Evolutionary conservation across 2,329 filamentous ascomycete species (phyloP).

Genomic region (Lecanicillium sp.): DNA sequence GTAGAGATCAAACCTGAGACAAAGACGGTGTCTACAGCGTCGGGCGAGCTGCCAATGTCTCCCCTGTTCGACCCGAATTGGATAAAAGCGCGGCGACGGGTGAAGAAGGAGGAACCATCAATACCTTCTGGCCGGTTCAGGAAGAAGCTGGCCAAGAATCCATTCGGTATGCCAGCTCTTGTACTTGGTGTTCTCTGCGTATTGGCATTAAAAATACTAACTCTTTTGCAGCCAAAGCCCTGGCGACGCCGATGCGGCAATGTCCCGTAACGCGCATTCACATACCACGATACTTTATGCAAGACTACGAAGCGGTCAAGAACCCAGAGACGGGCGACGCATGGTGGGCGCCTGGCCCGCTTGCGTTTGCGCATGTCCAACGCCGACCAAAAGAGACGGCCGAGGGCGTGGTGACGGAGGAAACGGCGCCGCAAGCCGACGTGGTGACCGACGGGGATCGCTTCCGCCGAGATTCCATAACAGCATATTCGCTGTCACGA

Average conservation of each 20-base stretch:
- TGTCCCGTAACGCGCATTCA: constrained; percentile 40
- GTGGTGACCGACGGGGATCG: constrained; percentile 2
- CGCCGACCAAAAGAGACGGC: constrained; percentile 1
- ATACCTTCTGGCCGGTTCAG: constrained; percentile 40
- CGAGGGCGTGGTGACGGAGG: constrained; percentile 2
- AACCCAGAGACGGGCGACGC: constrained; percentile 44
- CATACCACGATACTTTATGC: constrained; percentile 56
- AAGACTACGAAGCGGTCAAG: constrained; percentile 48
- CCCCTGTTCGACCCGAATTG: constrained; percentile 46
- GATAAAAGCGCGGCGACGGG: constrained; percentile 35
- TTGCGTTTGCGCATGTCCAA: constrained; percentile 22
- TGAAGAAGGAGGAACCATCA: constrained; percentile 27
- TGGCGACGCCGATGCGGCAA: constrained; percentile 51
- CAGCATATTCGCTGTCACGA: constrained; percentile 19
- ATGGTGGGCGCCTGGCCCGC: constrained; percentile 49
- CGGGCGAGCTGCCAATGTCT: constrained; percentile 43
- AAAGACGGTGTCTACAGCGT: constrained; percentile 37
- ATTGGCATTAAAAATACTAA: neutral
- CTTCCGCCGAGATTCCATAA: constrained; percentile 14
- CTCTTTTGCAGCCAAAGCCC: constrained; percentile 43
- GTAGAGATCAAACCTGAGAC: constrained; percentile 28
- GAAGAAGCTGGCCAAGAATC: constrained; percentile 50
- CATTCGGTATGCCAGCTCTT: constrained; percentile 48
- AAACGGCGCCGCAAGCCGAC: constrained; percentile 11
- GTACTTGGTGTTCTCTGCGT: too few species aligned